Base-by-base conservation (phyloP, 257 asterid genomes). In the Primulina tabacum region DNA sequence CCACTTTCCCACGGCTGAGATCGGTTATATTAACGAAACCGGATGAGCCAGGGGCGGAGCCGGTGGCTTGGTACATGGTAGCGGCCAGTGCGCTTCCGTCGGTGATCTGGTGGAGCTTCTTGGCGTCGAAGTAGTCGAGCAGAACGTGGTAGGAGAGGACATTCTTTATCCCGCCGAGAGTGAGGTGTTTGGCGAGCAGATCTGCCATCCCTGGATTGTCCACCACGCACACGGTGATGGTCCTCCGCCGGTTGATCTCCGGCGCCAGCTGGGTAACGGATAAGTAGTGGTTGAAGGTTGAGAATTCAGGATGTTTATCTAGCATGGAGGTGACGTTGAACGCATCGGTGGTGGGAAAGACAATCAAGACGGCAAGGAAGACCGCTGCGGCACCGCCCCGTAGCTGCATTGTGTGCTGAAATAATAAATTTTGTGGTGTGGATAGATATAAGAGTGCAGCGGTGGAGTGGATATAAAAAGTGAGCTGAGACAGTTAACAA, bases 61-160 rank as follows among this genome's bases (percentile, higher is more conserved):
- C 97, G 75, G 95, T 83, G 76, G 97, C 85, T 66, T 88, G 97
- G 73, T 50, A 88, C 77, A 85, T 67, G 16, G 97, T 90, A 62
- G 97, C 89, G 37, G 87, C 83, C 64, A 79, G 79, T 4, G 94
- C 96, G 16, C 88, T 73, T 71, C 92, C 88, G 64, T 83, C 76
- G 74, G 90, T 73, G 79, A 90, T 77, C 71, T 82, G 81, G 80
- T 85, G 97, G 70, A 90, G 92, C 82, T 90, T 90, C 60, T 81
- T 74, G 14, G 89, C 84, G 73, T 84, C 85, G 80, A 76, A 90
- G 77, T 86, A 90, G 83, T 90, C 97, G 14, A 90, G 81, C 62
- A 90, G 80, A 26, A 90, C 83, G 76, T 90, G 96, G 73, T 83
- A 81, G 1, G 92, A 79, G 57, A 90, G 86, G n/a, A 90, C 83